Evolutionary conservation across 306 rosid species (phyloP), one percentile per base, ranked within the genome.

Genomic region (Vicia sativa): DNA sequence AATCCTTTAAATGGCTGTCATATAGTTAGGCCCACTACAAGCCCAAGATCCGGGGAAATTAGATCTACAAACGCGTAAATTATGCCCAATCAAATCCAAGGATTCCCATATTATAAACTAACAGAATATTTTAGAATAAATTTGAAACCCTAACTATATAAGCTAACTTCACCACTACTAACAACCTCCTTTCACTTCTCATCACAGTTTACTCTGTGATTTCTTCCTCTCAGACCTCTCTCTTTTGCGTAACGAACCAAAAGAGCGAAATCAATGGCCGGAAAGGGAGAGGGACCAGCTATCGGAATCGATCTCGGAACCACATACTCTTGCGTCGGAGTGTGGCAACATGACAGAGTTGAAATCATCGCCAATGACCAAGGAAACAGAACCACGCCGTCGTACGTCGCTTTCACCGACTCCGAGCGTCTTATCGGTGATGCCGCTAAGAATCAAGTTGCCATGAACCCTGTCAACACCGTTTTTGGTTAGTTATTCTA

Each of bases 401-500:
- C 91, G n/a, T 86, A 86, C n/a, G 91, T 86, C 10, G 91, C 37
- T 0, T 86, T 86, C 70, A 86, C 91, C 0, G 91, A 86, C 5
- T 34, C 83, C 7, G 78, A 78, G 13, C 82, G 91, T 35, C 63
- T 86, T 67, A 83, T 86, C 10, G 91, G 91, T 37, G 88, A 86
- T 46, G 91, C 91, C 0, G 91, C 91, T 1, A 86, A 86, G 87
- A 86, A 86, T 46, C 91, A 86, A 66, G 91, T 86, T 6, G 91
- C 91, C 60, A 86, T 86, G 91, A 86, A 86, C 75, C 91, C 91
- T n/a, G 83, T 75, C 25, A 86, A 86, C 91, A 86, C 91, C n/a
- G 91, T 86, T 9, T 86, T 86, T 28, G 91, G 91, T 83, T 29
- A 76, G 86, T 73, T 77, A 74, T 67, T 18, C 41, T 64, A 4